These are phyloP conservation scores for Cylindrodendrum hubeiense DNA, from an alignment of 2,329 filamentous ascomycete species.

Conservation along the genomic window DNA sequence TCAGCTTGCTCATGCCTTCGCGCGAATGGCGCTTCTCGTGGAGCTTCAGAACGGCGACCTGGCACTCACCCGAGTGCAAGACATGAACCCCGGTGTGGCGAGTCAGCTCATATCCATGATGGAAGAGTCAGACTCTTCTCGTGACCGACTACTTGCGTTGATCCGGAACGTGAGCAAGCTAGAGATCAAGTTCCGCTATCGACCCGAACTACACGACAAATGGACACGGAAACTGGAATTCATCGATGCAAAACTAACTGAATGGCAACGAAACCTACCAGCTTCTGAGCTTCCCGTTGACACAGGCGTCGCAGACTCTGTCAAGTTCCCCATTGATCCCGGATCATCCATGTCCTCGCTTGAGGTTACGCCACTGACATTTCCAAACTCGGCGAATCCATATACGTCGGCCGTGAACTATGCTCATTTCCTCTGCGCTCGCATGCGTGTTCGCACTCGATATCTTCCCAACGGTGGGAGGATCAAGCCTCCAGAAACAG, in stretches of 20 bases:
- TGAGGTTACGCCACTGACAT: constrained; percentile 1
- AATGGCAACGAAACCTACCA: constrained; percentile 2
- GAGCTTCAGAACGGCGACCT: constrained; percentile 10
- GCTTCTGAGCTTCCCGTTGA: constrained; percentile 12
- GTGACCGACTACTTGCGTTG: constrained; percentile 3
- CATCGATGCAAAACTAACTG: constrained; percentile 2
- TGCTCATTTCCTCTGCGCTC: constrained; percentile 16
- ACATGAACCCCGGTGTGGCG: constrained; percentile 11
- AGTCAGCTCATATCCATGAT: constrained; percentile 1
- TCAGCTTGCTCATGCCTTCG: constrained; percentile 5
- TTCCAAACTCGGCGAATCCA: constrained; percentile 9
- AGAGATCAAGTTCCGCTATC: constrained; percentile 9
- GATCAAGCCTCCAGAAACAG: not conserved
- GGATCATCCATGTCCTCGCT: not conserved
- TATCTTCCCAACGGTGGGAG: not conserved
- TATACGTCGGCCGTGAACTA: constrained; percentile 4
- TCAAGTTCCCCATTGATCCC: not conserved
- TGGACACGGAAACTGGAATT: constrained; percentile 3
- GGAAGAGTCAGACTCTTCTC: constrained; percentile 5
- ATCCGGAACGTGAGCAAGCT: constrained; percentile 3
- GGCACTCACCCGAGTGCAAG: constrained; percentile 1
- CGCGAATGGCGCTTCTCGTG: constrained; percentile 8
- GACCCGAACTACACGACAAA: not conserved
- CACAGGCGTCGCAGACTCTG: constrained; percentile 1
- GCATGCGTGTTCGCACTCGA: constrained; percentile 16